Evolutionary conservation across 805 yeast genomes (phyloP), one percentile per base, ranked within the genome.

Genomic region (Ogataea nitratoaversa): DNA sequence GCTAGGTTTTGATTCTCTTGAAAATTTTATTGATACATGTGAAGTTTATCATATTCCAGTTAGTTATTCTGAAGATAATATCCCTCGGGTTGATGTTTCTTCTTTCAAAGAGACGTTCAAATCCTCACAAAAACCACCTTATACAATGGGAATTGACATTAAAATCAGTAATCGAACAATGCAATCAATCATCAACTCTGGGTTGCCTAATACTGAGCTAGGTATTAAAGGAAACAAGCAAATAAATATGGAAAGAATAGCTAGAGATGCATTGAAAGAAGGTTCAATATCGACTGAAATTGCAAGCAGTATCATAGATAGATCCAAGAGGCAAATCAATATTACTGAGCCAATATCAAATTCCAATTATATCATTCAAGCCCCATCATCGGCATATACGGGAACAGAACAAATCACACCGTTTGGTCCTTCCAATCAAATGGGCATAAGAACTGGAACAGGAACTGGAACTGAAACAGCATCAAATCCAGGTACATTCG

Each of bases 1-100:
- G 47, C 67, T 93, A 17, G 84, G 88, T 0, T 91, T 85, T 57
- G 89, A 86, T 52, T 60, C 72, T n/a, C 52, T 62, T 0, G 72
- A 70, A 0, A 78, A 80, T 37, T 53, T 85, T 12, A 40, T 63
- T 3, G 67, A 63, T 24, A 85, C 87, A 51, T 80, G 86, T 34
- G 59, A 70, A 1, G 74, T 84, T 51, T 88, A 83, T 56, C 81
- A 78, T 2, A 65, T 88, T 20, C 76, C 72, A 14, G 63, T 63
- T 0, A 30, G 46, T 1, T 34, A 42, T 2, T 67, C 66, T 12
- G 57, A 65, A 28, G 71, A 67, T 6, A 42, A 37, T 2, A 29
- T 36, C 6, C 18, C n/a, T 27, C 41, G 41, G 44, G 62, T 79
- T 11, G 77, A 75, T 36, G 46, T 80, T 7, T 57, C 68, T 2